These are phyloP conservation scores for Botrytis hyacinthi DNA, from an alignment of 2,329 filamentous ascomycete species.

Conservation along the genomic window DNA sequence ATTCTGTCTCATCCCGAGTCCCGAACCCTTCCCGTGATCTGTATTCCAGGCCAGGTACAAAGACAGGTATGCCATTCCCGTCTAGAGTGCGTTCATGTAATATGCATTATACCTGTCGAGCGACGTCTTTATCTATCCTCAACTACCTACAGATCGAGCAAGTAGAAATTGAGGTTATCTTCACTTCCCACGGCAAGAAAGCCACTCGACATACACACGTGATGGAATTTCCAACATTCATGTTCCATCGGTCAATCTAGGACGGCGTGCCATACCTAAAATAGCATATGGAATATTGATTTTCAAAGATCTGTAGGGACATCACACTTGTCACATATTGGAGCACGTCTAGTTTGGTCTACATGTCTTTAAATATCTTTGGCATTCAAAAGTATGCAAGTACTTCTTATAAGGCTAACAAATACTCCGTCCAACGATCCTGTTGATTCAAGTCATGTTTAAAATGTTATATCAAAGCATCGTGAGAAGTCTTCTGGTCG, in stretches of 20 bases:
- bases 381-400: not conserved
- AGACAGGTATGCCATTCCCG: not conserved
- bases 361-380: not conserved
- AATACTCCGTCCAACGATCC: not conserved
- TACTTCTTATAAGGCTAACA: not conserved
- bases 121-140: not conserved
- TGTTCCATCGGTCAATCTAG: not conserved
- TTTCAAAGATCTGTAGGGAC: not conserved
- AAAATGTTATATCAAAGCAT: not conserved
- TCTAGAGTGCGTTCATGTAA: not conserved
- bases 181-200: not conserved
- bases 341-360: not conserved
- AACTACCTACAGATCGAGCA: not conserved
- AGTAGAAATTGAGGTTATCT: not conserved
- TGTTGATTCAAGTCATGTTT: not conserved
- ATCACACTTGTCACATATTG: conserved; percentile 1
- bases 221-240: not conserved
- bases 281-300: not conserved
- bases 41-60: not conserved
- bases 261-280: not conserved
- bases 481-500: not conserved
- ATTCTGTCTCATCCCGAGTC: not conserved
- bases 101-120: not conserved
- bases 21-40: not conserved
- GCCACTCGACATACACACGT: not conserved